These are phyloP conservation scores for Erysimum pusillum DNA, from an alignment of 441 rosid species.

Conservation along the genomic window DNA sequence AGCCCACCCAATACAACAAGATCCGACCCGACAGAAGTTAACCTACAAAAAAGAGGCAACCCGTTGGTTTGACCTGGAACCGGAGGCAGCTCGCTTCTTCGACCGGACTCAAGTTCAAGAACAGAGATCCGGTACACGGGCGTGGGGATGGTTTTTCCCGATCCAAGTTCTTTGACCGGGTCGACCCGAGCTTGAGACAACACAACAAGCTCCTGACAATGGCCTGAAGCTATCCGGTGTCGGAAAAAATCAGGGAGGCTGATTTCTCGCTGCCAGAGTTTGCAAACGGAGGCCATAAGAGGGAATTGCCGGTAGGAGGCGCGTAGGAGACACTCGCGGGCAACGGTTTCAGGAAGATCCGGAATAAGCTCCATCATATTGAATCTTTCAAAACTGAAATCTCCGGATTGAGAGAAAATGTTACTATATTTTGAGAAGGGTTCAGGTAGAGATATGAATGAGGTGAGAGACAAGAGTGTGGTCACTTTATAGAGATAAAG, in stretches of 20 bases:
- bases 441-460: conserved; percentile 11
- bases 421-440: neutral
- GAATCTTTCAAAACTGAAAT: neutral
- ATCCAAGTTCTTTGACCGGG: conserved; percentile 30
- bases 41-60: conserved; percentile 69
- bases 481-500: conserved; percentile 29
- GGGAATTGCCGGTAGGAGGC: conserved; percentile 45
- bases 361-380: conserved; percentile 51
- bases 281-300: conserved; percentile 48
- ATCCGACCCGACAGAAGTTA: conserved; percentile 65
- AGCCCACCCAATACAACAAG: conserved; percentile 76
- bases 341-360: conserved; percentile 50
- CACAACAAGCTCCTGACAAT: conserved; percentile 53
- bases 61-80: conserved; percentile 54
- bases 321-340: conserved; percentile 57
- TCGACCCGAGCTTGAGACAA: conserved; percentile 64
- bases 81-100: conserved; percentile 65
- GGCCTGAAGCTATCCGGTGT: conserved; percentile 43
- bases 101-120: conserved; percentile 63
- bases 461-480: conserved; percentile 33
- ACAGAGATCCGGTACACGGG: conserved; percentile 56
- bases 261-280: conserved; percentile 52
- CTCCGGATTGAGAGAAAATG: neutral
- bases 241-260: conserved; percentile 42
- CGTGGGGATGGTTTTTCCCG: conserved; percentile 38